Base-by-base conservation (phyloP, 2,329 filamentous ascomycete species). In the Aspergillus sp. region DNA sequence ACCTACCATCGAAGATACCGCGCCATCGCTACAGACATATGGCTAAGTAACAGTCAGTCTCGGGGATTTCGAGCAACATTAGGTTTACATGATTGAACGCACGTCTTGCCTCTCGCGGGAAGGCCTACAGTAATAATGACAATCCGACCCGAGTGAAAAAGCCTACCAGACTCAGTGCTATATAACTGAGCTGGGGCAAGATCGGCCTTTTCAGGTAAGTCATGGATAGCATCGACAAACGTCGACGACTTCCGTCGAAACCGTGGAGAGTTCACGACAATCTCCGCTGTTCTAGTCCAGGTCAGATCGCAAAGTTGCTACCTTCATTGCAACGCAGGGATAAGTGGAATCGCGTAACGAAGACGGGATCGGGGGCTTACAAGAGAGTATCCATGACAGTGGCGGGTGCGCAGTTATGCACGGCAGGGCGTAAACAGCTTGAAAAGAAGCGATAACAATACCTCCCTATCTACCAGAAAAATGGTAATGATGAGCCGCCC, bases 101-200 rank as follows among this genome's bases (percentile, higher is more conserved):
- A 91, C 84, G 95, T 99, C 79, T 99, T 99, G 60, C 95, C 95
- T 69, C 95, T 88, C 40, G 95, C 95, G 43, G 95, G 95, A 31
- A 97, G 85, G 23, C 95, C 95, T 65, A 98, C 95, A 73, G 96
- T 97, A 64, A 95, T 93, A 68, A 99, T 98, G 48, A 93, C 93
- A 72, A 99, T 99, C 57, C 93, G 87, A 48, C 95, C 95, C 21
- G 95, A 97, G 76, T 99, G 95, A 74, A 99, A 99, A 31, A 99
- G 86, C 43, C 95, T 87, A 49, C 95, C 95, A 48, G 93, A 98
- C 84, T 98, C 96, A 53, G 95, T 99, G 75, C 92, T 97, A 80
- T 99, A 99, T 46, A 99, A 84, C 79, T 99, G 95, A 65, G 95
- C 95, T 31, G 95, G 95, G 5, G 95, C 95, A 84, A 96, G 86